These are phyloP conservation scores for Suillus bovinus DNA, from an alignment of 768 basidiomycete species.

Conservation along the genomic window DNA sequence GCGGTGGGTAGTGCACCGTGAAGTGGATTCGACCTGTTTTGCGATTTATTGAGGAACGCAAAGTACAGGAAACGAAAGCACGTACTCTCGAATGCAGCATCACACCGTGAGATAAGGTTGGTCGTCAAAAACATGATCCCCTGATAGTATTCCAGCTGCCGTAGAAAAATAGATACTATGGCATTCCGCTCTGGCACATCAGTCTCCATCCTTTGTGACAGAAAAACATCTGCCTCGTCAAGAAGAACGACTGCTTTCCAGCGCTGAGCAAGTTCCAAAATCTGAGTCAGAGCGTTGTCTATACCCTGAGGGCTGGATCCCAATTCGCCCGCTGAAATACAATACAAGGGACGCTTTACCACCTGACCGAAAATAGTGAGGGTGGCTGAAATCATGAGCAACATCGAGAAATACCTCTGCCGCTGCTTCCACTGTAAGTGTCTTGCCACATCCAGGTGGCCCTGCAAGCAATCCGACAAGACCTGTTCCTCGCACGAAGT, in stretches of 20 bases:
- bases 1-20: slow-evolving; percentile 33
- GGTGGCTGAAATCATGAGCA: not conserved
- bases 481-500: not conserved
- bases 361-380: not conserved
- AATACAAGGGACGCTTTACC: not conserved
- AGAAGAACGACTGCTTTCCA: slow-evolving; percentile 62
- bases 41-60: not conserved
- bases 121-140: slow-evolving; percentile 62
- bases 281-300: not conserved
- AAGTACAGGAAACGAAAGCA: not conserved
- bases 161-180: slow-evolving; percentile 69
- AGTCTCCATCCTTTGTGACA: slow-evolving; percentile 59
- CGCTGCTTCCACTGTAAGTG: slow-evolving; percentile 59
- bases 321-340: not conserved
- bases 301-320: not conserved
- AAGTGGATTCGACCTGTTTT: slow-evolving; percentile 36
- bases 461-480: slow-evolving; percentile 28
- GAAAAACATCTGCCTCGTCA: slow-evolving; percentile 52
- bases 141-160: slow-evolving; percentile 60
- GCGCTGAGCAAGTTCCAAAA: slow-evolving; percentile 53
- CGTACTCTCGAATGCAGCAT: slow-evolving; percentile 56
- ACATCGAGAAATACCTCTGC: slow-evolving; percentile 45
- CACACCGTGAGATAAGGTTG: slow-evolving; percentile 45
- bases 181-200: slow-evolving; percentile 47
- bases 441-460: slow-evolving; percentile 42